A percentile compares a stretch with the other conserved stretches of the same genome.
Conservation (phyloP, 805 yeast genomes). For the Zygosaccharomyces pseudorouxii region DNA sequence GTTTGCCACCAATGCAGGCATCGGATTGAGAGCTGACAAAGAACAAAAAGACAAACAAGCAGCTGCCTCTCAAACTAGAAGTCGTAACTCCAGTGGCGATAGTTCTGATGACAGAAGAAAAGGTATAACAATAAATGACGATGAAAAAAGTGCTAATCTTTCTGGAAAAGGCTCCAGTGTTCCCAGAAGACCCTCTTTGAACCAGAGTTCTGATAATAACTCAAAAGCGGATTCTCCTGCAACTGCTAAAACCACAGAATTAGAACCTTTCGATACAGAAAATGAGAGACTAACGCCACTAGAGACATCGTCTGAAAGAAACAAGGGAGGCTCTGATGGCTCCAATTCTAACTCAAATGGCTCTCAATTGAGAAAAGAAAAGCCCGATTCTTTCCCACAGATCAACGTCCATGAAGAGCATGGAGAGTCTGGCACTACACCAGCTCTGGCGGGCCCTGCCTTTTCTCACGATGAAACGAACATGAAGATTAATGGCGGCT, state of each 20-base stretch:
- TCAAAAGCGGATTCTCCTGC: background rate
- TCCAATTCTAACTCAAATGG: no score
- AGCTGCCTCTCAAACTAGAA: background rate
- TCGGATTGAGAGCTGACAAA: constrained; percentile 18
- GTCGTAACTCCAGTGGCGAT: background rate
- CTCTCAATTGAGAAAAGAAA: no score
- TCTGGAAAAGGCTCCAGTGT: background rate
- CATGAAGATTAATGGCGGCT: background rate
- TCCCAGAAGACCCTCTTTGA: background rate
- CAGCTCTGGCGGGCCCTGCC: no score
- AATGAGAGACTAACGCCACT: background rate
- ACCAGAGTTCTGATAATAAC: background rate
- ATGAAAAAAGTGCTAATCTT: background rate
- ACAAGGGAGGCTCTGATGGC: no score
- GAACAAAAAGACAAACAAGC: background rate
- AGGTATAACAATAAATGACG: background rate
- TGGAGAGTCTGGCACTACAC: no score
- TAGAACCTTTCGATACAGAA: background rate
- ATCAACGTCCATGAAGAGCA: no score
- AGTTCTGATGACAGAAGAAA: background rate
- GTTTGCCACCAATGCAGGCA: constrained; percentile 18
- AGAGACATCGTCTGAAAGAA: no score
- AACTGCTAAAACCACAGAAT: background rate
- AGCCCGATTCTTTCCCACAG: no score
- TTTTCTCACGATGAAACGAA: no score